Evolutionary conservation across 495 filamentous ascomycete genomes (phyloP).

Genomic region (Neurospora sp.): DNA sequence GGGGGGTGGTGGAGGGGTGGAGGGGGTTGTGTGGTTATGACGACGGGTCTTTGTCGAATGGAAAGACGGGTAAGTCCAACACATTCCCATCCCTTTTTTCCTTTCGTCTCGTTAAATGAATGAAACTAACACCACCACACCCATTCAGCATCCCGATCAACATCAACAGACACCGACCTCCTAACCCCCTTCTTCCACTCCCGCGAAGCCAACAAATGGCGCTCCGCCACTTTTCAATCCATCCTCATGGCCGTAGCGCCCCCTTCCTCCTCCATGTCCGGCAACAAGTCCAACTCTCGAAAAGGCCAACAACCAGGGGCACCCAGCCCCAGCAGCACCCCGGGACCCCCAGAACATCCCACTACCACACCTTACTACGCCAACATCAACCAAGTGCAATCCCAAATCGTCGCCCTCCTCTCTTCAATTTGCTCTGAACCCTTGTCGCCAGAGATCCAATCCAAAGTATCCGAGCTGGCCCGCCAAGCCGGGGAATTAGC

Average conservation of each 20-base stretch:
- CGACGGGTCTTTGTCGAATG: neutral
- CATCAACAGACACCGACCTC: neutral
- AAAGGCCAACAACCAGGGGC: neutral
- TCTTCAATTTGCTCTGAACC: neutral
- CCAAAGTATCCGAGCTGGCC: slow-evolving; percentile 7
- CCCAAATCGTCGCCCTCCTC: slow-evolving; percentile 4
- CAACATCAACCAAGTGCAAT: slow-evolving; percentile 5
- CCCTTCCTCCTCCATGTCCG: neutral
- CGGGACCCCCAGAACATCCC: neutral
- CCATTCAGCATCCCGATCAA: neutral
- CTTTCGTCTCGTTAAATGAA: neutral
- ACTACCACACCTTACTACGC: neutral
- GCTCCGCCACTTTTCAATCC: slow-evolving; percentile 20
- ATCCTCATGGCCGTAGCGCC: slow-evolving; percentile 7
- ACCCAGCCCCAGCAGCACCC: neutral
- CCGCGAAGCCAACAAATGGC: slow-evolving; percentile 20
- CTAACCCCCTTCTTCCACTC: slow-evolving; percentile 6
- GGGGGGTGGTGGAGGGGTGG: slow-evolving; percentile 3
- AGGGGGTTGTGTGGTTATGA: slow-evolving; percentile 2
- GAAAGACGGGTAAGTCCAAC: neutral
- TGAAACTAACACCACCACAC: neutral
- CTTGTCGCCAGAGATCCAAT: slow-evolving; percentile 5
- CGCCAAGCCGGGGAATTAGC: slow-evolving; percentile 13
- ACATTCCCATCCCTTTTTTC: neutral
- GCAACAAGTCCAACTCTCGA: neutral